Conservation (phyloP, 139 green algal species). For the Zygnema circumcarinatum region DNA sequence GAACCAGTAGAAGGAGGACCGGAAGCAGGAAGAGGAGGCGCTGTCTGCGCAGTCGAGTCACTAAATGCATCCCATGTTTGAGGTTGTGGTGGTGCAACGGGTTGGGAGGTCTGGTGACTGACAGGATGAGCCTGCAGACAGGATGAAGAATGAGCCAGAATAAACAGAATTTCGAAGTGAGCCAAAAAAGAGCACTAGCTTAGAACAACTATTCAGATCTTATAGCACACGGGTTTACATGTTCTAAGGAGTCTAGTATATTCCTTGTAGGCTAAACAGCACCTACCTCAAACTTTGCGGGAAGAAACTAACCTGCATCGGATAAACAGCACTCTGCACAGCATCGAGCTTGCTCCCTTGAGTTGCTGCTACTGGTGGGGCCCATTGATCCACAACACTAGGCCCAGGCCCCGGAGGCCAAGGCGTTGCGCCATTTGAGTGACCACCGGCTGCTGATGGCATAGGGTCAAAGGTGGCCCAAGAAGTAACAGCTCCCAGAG, state of each 20-base stretch:
- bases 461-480: neutral
- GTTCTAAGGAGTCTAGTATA: too few species aligned
- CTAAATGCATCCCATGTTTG: neutral
- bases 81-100: neutral
- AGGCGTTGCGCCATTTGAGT: neutral
- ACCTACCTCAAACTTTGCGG: too few species aligned
- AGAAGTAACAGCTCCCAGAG: neutral
- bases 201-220: too few species aligned
- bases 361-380: neutral
- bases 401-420: neutral
- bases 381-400: neutral
- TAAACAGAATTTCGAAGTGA: too few species aligned
- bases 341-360: neutral
- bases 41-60: neutral
- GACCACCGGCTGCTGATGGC: neutral
- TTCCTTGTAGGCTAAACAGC: too few species aligned
- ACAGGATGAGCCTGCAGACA: neutral
- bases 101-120: neutral
- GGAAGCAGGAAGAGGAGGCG: neutral
- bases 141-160: neutral
- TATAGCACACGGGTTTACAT: too few species aligned
- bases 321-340: neutral
- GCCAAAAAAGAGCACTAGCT: too few species aligned
- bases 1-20: slow-evolving; percentile 10
- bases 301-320: neutral